Percentiles rank a stretch among this genome's conserved stretches.
phyloP scores from a whole-genome alignment of 345 rosid genomes.

The Acer campestre region DNA sequence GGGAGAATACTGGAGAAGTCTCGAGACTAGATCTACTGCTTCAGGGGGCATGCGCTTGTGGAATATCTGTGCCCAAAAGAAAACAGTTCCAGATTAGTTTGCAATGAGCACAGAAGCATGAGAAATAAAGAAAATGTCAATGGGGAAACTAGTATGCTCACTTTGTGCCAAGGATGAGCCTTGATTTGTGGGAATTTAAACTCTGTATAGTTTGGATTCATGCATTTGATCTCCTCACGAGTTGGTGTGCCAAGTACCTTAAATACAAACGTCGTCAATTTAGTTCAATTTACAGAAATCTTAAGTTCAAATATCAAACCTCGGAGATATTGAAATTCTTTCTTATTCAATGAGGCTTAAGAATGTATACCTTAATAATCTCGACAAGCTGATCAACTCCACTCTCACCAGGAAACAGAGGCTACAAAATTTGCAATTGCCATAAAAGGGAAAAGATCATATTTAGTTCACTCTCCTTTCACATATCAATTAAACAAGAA shows the following conservation, averaged over 20 bases:
- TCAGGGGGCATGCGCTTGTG: slow-evolving; percentile 34
- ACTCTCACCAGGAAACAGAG: slow-evolving; percentile 32
- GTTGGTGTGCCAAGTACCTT: slow-evolving; percentile 31
- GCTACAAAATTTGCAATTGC: slow-evolving; percentile 15
- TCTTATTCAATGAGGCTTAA: background rate
- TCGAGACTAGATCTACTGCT: slow-evolving; percentile 31
- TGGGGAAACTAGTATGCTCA: slow-evolving; percentile 6
- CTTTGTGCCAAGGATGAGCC: slow-evolving; percentile 37
- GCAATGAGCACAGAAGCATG: background rate
- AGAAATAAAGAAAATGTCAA: background rate
- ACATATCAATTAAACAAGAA: slow-evolving; percentile 1
- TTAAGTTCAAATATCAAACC: no score
- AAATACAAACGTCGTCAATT: background rate
- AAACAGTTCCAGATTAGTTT: background rate
- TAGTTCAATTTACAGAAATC: background rate
- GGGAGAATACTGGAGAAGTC: slow-evolving; percentile 34
- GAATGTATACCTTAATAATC: slow-evolving; percentile 25
- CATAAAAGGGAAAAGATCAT: background rate
- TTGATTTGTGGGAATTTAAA: slow-evolving; percentile 31
- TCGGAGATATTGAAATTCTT: background rate
- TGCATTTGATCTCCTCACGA: slow-evolving; percentile 34
- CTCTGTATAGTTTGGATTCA: slow-evolving; percentile 33
- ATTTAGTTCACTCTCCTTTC: background rate
- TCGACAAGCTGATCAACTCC: slow-evolving; percentile 35
- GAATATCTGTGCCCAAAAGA: slow-evolving; percentile 19